Base-by-base conservation (phyloP, 306 rosid genomes). In the Cicer chorassanicum region DNA sequence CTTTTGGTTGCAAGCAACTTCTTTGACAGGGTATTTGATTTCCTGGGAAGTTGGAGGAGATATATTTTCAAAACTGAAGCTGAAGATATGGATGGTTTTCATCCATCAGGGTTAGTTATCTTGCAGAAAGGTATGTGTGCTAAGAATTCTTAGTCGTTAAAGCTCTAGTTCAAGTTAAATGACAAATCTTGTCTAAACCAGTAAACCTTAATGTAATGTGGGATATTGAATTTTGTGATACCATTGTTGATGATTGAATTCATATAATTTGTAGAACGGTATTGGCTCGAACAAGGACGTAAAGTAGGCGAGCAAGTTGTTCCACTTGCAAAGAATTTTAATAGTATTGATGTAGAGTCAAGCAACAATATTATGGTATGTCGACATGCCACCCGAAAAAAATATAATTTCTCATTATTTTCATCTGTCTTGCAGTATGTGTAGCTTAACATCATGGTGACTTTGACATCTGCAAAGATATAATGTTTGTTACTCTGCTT, bases 71-170 rank as follows among this genome's bases (percentile, higher is more conserved):
- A 90, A 87, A 84, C 91, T 2, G 99, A 94, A 88, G 88, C 78
- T 55, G 99, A 92, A 78, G 96, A 94, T 87, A 87, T 82, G 85
- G 92, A 92, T 84, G 97, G 99, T 70, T 90, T 92, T 65, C 89
- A 94, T 81, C 93, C 96, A 29, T 94, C 97, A 12, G 99, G 99
- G 42, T 73, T 94, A 84, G 87, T 94, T 59, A 94, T 94, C 85
- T 83, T 94, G 81, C 95, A 92, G 78, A 92, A 87, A 89, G 99
- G 99, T 90, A 80, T 43, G 73, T 61, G 48, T 73, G 42, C 81
- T 12, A 18, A 66, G 69, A 75, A 70, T 55, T 71, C n/a, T 61
- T n/a, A 9, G 1, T 55, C 48, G 60, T 39, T 15, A 61, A 64
- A 54, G 53, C 42, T 67, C 29, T 1, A 68, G 62, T 62, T 57